Conservation (phyloP, 306 rosid genomes). For the Cicer judaicum region DNA sequence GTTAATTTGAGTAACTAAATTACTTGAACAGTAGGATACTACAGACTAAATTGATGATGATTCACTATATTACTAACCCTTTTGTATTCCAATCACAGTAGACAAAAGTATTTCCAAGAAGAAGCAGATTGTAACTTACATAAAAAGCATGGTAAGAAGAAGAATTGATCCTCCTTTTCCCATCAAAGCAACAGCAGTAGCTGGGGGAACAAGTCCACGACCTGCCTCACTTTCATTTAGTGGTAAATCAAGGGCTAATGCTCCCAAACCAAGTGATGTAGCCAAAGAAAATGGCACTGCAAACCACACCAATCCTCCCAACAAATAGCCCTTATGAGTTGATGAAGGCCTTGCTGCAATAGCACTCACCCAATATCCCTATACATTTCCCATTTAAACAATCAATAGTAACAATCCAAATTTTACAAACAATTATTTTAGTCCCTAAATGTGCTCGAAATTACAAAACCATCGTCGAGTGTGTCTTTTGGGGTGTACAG, state of each 20-base stretch:
- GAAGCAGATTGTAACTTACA: constrained; percentile 56
- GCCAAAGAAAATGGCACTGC: constrained; percentile 98
- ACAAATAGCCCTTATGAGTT: constrained; percentile 91
- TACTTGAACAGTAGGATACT: no score
- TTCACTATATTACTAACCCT: not conserved
- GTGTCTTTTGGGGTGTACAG: no score
- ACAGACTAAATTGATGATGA: not conserved
- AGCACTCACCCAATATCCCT: constrained; percentile 99
- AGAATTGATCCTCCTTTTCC: constrained; percentile 92
- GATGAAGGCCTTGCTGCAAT: constrained; percentile 96
- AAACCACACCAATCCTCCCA: constrained; percentile 98
- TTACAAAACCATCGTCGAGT: no score
- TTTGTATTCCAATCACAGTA: not conserved
- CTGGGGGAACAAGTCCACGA: constrained; percentile 93
- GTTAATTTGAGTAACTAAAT: not conserved
- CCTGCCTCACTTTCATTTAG: constrained; percentile 75
- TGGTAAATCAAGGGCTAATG: constrained; percentile 92
- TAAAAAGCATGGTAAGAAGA: constrained; percentile 93
- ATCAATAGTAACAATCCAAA: constrained; percentile 25
- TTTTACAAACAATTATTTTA: no score
- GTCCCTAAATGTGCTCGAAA: no score
- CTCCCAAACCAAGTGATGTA: constrained; percentile 88
- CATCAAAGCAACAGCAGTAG: constrained; percentile 94
- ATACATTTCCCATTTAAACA: constrained; percentile 38
- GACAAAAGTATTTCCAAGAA: constrained; percentile 16